A percentile compares a stretch with the other conserved stretches of the same genome.
Conservation (phyloP, 2,329 filamentous ascomycete species). For the Westerdykella sp. region DNA sequence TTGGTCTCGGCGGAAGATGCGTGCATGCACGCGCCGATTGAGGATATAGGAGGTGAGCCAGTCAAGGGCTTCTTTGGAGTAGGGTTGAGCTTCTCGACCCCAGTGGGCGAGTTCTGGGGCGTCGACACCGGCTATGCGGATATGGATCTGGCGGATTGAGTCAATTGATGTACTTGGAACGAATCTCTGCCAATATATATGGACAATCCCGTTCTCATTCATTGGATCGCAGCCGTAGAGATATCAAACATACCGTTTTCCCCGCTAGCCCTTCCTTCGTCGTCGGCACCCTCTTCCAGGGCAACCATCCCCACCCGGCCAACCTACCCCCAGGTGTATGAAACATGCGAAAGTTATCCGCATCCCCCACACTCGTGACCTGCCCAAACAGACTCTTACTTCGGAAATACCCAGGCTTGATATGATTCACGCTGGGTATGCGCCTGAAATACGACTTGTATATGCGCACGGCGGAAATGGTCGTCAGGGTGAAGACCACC, state of each 20-base stretch:
- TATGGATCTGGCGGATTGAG: conserved; percentile 58
- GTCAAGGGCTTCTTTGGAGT: conserved; percentile 68
- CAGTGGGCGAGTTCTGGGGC: conserved; percentile 92
- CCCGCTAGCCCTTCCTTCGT: conserved; percentile 64
- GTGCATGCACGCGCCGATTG: conserved; percentile 69
- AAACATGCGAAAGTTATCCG: conserved; percentile 89
- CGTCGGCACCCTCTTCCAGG: conserved; percentile 62
- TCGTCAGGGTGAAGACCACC: conserved; percentile 50
- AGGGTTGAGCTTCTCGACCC: conserved; percentile 80
- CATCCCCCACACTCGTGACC: conserved; percentile 93
- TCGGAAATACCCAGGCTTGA: conserved; percentile 69
- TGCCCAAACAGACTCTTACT: conserved; percentile 71
- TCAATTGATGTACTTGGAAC: neutral
- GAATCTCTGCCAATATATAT: neutral
- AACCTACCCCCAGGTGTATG: conserved; percentile 88
- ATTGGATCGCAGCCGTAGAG: neutral
- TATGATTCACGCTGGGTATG: conserved; percentile 69
- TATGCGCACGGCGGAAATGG: conserved; percentile 51
- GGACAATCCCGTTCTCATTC: neutral
- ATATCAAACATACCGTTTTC: conserved; percentile 58
- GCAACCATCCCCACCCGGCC: conserved; percentile 88
- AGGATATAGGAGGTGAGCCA: conserved; percentile 73
- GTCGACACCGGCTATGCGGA: conserved; percentile 87
- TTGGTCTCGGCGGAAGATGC: conserved; percentile 79
- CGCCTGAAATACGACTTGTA: conserved; percentile 72